Percentiles rank a stretch among this genome's conserved stretches.
Conservation (phyloP, 1,139 yeast genomes). For the Yamadazyma aaseri region DNA sequence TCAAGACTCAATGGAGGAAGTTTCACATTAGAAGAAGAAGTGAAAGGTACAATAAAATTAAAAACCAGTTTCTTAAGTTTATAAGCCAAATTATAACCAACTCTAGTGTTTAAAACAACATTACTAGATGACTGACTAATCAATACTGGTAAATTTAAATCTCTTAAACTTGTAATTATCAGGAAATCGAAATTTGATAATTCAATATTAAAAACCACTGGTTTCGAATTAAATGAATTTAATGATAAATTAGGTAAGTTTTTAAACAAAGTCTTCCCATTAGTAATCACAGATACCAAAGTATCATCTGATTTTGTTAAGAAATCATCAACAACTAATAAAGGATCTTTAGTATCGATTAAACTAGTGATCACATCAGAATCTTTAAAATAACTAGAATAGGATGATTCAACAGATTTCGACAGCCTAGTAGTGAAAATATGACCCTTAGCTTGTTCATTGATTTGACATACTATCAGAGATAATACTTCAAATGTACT, state of each 20-base stretch:
- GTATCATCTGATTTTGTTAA: slow-evolving; percentile 15
- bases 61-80: slow-evolving; percentile 55
- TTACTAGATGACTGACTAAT: slow-evolving; percentile 62
- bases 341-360: slow-evolving; percentile 54
- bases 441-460: slow-evolving; percentile 25
- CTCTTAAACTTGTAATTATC: slow-evolving; percentile 66
- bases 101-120: slow-evolving; percentile 43
- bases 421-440: slow-evolving; percentile 48
- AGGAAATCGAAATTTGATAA: slow-evolving; percentile 60
- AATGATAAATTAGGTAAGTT: slow-evolving; percentile 56
- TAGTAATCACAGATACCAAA: slow-evolving; percentile 50
- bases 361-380: slow-evolving; percentile 25
- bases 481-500: slow-evolving; percentile 18
- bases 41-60: slow-evolving; percentile 56
- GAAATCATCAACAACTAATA: slow-evolving; percentile 39
- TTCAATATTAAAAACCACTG: slow-evolving; percentile 63
- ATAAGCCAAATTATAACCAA: slow-evolving; percentile 58
- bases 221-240: slow-evolving; percentile 35
- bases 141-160: slow-evolving; percentile 60
- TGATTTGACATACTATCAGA: slow-evolving; percentile 9
- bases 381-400: slow-evolving; percentile 21
- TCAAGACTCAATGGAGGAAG: slow-evolving; percentile 3
- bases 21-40: slow-evolving; percentile 4
- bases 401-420: slow-evolving; percentile 41
- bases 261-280: slow-evolving; percentile 51